Base-by-base conservation (phyloP, 768 basidiomycete genomes). In the Tricholomella constricta region DNA sequence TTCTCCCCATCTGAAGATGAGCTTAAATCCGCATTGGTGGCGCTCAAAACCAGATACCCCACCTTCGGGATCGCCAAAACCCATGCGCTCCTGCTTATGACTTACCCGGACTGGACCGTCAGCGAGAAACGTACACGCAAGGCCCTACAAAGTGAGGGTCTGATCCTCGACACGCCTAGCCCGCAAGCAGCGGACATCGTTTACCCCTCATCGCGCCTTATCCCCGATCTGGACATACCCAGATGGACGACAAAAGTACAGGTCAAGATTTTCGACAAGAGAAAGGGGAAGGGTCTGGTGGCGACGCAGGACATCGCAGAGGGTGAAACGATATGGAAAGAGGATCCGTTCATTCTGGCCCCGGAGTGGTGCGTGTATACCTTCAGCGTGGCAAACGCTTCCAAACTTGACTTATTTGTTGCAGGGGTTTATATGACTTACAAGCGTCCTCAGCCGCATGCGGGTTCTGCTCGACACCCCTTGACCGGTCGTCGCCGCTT, bases 91-190 rank as follows among this genome's bases (percentile, higher is more conserved):
- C 70, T 94, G 8, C 78, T 87, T 11, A 67, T 75, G 11, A 69
- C 73, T 9, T 71, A 89, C 58, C 81, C 88, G 2, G 74, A 79
- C 20, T 94, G 91, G 90, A 67, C 78, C 0, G 89, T 94, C 57
- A 90, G 89, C 65, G 93, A 94, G 68, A 94, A 92, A 63, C 81
- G 93, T 20, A 78, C 87, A 4, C 73, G 85, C 42, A 93, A 89
- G 67, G 71, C 89, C 43, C 70, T 94, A 2, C 85, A 88, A 57
- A 72, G 64, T 17, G 79, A 82, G 53, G 83, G 82, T 0, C 72
- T 86, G 27, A 68, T 81, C 19, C 64, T 74, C 17, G 60, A 64
- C 22, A 45, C 65, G 23, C 42, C 45, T 20, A 45, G 52, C 26
- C 48, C 64, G 19, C 52, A 54, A 31, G 55, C 45, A 4, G 29